phyloP scores from a whole-genome alignment of 371 early-diverging fungal genomes.

The Umbelopsis sp. region DNA sequence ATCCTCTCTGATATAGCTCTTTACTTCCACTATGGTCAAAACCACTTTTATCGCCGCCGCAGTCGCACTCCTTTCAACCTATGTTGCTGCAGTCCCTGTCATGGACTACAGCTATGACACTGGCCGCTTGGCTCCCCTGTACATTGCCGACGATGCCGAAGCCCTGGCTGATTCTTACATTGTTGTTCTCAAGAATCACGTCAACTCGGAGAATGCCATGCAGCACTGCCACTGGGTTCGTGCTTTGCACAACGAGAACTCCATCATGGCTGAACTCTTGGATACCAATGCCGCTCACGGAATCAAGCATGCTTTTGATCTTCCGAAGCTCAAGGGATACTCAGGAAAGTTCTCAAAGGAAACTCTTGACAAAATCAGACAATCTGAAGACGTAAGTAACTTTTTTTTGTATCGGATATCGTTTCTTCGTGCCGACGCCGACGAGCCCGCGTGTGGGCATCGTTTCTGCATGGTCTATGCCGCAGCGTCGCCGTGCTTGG shows the following conservation, averaged over 20 bases:
- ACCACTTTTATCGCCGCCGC: slow-evolving; percentile 24
- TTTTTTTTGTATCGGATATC: no score
- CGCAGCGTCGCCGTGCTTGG: not conserved
- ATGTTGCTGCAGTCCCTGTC: slow-evolving; percentile 38
- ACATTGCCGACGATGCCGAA: slow-evolving; percentile 65
- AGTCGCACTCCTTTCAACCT: slow-evolving; percentile 36
- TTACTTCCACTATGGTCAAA: slow-evolving; percentile 19
- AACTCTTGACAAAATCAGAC: slow-evolving; percentile 71
- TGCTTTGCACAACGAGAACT: slow-evolving; percentile 26
- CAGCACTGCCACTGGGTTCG: slow-evolving; percentile 44
- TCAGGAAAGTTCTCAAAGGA: slow-evolving; percentile 75
- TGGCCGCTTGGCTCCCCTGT: slow-evolving; percentile 63
- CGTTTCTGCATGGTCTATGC: no score
- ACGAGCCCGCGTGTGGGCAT: no score
- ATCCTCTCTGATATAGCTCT: not conserved
- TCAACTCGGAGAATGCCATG: slow-evolving; percentile 27
- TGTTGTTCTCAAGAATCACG: slow-evolving; percentile 77
- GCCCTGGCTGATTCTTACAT: slow-evolving; percentile 82
- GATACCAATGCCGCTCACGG: slow-evolving; percentile 38
- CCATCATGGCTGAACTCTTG: slow-evolving; percentile 28
- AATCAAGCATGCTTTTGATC: slow-evolving; percentile 77
- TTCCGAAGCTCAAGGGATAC: slow-evolving; percentile 81
- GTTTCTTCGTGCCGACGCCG: no score
- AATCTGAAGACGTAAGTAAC: slow-evolving; percentile 47
- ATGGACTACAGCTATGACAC: slow-evolving; percentile 34